Evolutionary conservation across 768 basidiomycete genomes (phyloP).

Genomic region (Amanita polypyramis): DNA sequence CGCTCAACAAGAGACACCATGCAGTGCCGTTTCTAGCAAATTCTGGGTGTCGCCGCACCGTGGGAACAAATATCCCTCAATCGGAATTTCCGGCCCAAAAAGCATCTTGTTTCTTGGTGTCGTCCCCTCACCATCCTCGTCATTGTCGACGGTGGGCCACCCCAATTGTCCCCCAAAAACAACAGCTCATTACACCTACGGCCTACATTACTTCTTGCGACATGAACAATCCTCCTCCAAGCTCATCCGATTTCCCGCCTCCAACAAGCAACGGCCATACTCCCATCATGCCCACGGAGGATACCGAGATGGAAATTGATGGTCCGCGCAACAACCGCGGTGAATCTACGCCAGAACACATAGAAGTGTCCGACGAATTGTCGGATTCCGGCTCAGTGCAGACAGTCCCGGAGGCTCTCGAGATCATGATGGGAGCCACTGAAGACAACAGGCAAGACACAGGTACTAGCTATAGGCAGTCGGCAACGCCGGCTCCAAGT

Average conservation of each 20-base stretch:
- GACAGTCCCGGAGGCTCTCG: constrained; percentile 2
- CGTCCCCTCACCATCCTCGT: neutral
- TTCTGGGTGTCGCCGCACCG: neutral
- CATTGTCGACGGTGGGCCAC: neutral
- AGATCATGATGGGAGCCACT: constrained; percentile 9
- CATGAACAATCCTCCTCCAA: neutral
- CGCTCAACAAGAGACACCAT: too few relatives aligned
- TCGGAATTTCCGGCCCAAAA: neutral
- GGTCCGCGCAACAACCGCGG: constrained; percentile 13
- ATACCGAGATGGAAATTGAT: neutral
- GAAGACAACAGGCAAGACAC: neutral
- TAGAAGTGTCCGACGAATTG: constrained; percentile 8
- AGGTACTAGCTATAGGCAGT: neutral
- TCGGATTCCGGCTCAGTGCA: constrained; percentile 1
- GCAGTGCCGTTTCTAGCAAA: too few relatives aligned
- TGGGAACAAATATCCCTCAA: neutral
- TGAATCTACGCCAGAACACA: constrained; percentile 20
- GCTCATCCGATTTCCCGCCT: neutral
- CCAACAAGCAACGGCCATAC: neutral
- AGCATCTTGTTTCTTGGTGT: neutral
- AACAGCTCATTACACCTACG: neutral
- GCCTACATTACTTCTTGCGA: neutral
- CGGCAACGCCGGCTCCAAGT: neutral
- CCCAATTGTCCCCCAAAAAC: neutral
- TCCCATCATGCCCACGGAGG: neutral